phyloP scores from a whole-genome alignment of 169 alveolate genomes.

The Plasmodium ovale region DNA sequence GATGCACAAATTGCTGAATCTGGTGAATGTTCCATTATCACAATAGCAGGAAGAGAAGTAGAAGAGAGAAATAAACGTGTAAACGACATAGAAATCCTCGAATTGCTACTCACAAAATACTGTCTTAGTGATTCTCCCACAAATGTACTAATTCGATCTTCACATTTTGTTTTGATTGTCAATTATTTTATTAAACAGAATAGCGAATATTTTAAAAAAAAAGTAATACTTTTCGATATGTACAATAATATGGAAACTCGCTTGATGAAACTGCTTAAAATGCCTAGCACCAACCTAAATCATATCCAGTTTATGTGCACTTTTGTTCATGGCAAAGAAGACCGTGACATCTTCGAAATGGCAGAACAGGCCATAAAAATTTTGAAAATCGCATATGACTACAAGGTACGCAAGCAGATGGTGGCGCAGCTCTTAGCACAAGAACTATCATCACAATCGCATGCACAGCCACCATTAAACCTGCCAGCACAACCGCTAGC shows the following conservation, averaged over 20 bases:
- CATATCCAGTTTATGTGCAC: neutral
- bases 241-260: conserved; percentile 43
- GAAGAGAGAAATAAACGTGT: neutral
- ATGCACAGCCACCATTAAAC: too few relatives aligned
- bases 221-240: conserved; percentile 31
- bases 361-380: conserved; percentile 11
- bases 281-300: conserved; percentile 5
- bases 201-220: conserved; percentile 30
- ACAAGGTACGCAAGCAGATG: too few relatives aligned
- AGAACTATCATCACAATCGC: too few relatives aligned
- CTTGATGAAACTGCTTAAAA: conserved; percentile 16
- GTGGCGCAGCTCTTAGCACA: too few relatives aligned
- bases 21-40: too few relatives aligned
- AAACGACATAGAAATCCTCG: neutral
- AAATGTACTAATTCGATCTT: neutral
- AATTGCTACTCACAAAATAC: neutral
- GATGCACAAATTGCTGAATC: conserved; percentile 1
- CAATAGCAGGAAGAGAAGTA: neutral
- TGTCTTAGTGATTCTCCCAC: neutral
- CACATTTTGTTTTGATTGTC: conserved; percentile 19
- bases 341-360: neutral
- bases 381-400: neutral
- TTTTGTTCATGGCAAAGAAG: neutral
- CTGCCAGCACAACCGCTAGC: too few relatives aligned
- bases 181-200: conserved; percentile 40